Evolutionary conservation across 441 rosid species (phyloP).

Genomic region (Melastoma candidum): DNA sequence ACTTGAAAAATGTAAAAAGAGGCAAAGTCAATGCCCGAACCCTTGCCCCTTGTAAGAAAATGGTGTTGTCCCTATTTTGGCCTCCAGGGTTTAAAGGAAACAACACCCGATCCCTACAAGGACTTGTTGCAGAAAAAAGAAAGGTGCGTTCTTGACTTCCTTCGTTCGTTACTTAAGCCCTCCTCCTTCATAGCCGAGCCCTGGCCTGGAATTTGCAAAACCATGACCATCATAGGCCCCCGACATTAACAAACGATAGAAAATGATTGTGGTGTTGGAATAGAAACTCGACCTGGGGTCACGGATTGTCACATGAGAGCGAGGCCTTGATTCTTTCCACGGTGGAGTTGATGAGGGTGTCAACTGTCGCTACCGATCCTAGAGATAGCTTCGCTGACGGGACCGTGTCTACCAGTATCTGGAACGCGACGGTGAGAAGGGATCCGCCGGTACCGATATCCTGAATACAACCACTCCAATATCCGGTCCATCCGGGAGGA

Average conservation of each 20-base stretch:
- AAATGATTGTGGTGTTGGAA: too few relatives aligned
- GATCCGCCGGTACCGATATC: conserved; percentile 17
- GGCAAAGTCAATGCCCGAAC: conserved; percentile 97
- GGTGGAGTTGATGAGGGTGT: conserved; percentile 84
- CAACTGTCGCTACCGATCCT: conserved; percentile 90
- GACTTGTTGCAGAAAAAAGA: conserved; percentile 19
- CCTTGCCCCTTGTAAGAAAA: conserved; percentile 20
- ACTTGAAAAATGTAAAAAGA: background rate
- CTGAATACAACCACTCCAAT: background rate
- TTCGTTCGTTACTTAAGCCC: background rate
- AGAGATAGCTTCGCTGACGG: conserved; percentile 95
- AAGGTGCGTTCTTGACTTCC: conserved; percentile 99
- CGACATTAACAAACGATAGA: too few relatives aligned
- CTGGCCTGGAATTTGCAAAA: background rate
- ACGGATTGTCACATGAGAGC: conserved; percentile 35
- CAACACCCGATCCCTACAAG: conserved; percentile 21
- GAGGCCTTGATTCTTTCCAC: conserved; percentile 87
- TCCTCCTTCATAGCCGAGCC: background rate
- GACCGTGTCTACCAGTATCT: conserved; percentile 88
- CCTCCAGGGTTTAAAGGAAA: conserved; percentile 13
- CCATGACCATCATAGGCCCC: background rate
- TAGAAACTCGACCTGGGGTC: conserved; percentile 1
- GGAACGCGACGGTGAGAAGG: conserved; percentile 86
- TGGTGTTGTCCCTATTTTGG: conserved; percentile 12
- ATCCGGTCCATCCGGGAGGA: conserved; percentile 23